A percentile compares a stretch with the other conserved stretches of the same genome.
phyloP scores from a whole-genome alignment of 139 green algal genomes.

The Volvox africanus region DNA sequence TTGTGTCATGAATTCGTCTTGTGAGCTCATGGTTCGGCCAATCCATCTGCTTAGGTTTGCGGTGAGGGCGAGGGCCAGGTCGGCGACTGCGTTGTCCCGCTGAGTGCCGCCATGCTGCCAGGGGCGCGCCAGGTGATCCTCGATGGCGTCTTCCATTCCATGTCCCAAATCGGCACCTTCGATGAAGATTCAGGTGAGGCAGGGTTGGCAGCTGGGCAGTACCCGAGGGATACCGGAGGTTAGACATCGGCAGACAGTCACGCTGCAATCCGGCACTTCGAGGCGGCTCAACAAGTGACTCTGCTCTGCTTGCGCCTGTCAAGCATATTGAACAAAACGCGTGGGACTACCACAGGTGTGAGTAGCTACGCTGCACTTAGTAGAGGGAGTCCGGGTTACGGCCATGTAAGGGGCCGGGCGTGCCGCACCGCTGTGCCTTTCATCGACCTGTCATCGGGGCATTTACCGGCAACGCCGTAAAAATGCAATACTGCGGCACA shows the following conservation, averaged over 20 bases:
- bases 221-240: no score
- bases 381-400: no score
- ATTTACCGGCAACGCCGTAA: no score
- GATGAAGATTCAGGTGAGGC: conserved; percentile 59
- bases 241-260: not conserved
- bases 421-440: no score
- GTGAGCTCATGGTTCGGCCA: no score
- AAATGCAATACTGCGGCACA: no score
- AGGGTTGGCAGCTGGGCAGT: not conserved
- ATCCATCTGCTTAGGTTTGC: conserved; percentile 51
- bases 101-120: conserved; percentile 64
- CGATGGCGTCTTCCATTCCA: conserved; percentile 77
- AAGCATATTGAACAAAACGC: not conserved
- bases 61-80: conserved; percentile 59
- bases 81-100: conserved; percentile 82
- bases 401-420: no score
- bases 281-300: not conserved
- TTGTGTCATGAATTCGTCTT: no score
- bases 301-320: not conserved
- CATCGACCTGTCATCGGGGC: no score
- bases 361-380: not conserved
- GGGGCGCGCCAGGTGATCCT: conserved; percentile 76
- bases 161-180: conserved; percentile 73
- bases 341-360: not conserved
- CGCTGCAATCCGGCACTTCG: no score